Base-by-base conservation (phyloP, 768 basidiomycete genomes). In the Naganishia onofrii region DNA sequence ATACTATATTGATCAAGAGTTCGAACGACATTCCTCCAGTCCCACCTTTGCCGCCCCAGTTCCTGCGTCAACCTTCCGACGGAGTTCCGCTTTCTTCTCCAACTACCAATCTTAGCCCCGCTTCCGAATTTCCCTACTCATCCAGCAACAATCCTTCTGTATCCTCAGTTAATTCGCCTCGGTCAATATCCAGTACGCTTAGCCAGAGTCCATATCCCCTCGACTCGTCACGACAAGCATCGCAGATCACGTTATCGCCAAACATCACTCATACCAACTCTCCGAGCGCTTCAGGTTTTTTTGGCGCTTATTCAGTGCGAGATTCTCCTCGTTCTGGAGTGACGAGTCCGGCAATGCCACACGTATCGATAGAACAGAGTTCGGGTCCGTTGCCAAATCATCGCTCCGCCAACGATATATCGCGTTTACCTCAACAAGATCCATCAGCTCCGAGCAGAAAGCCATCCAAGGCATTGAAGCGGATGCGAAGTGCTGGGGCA, bases 1-100 rank as follows among this genome's bases (percentile, higher is more conserved):
- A 90, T 69, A 92, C 93, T 0, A 84, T 97, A 57, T 83, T 93
- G 10, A 84, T 88, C 48, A 38, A 63, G 51, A 34, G 12, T 65
- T 87, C 87, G 64, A 34, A 44, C 52, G 36, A 58, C 32, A 70
- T 55, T 46, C 63, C 72, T 26, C 42, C 88, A 29, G 81, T 84
- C 76, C 85, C 86, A 1, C 88, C 88, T 8, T 57, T 68, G 36
- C 28, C 79, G 21, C 17, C 57, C 7, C 57, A 58, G 34, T 58
- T 58, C 21, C 34, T 58, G 13, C 57, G 57, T 12, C 31, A 34
- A 23, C 34, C 57, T 32, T 58, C 57, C n/a, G 57, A 58, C 23
- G 34, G 32, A 32, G 57, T 58, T 12, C 32, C 57, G 57, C 15
- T 36, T 6, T 58, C 34, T 23, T 58, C 57, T 15, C 54, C 54